A percentile compares a stretch with the other conserved stretches of the same genome.
These are phyloP conservation scores for Larix kaempferi DNA, from an alignment of 75 land plant species.

Conservation along the genomic window DNA sequence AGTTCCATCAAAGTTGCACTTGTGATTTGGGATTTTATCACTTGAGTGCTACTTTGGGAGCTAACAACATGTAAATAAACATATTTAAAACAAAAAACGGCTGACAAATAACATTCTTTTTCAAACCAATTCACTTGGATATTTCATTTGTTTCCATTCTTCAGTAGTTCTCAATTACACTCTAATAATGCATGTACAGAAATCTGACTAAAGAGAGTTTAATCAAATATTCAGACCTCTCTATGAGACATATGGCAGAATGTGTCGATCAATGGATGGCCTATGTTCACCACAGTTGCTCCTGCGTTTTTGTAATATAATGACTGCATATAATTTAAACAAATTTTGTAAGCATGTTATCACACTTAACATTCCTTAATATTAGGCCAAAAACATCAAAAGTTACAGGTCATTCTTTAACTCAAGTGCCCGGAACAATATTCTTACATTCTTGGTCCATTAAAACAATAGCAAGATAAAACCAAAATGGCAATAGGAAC, in stretches of 20 bases:
- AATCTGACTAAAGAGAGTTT: too few relatives aligned
- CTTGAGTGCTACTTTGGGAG: too few relatives aligned
- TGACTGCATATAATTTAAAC: conserved; percentile 11
- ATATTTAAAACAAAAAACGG: too few relatives aligned
- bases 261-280: conserved; percentile 25
- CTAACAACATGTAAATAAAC: too few relatives aligned
- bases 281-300: conserved; percentile 20
- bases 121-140: too few relatives aligned
- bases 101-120: too few relatives aligned
- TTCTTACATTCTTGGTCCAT: background rate
- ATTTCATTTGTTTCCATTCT: too few relatives aligned
- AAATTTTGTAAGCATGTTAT: background rate
- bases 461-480: background rate
- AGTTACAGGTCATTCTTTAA: background rate
- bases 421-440: background rate
- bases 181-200: too few relatives aligned
- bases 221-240: conserved; percentile 6
- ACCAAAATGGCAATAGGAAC: background rate
- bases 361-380: background rate
- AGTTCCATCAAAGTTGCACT: too few relatives aligned
- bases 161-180: too few relatives aligned
- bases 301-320: conserved; percentile 23
- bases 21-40: too few relatives aligned
- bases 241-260: background rate
- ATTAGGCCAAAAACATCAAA: background rate